Evolutionary conservation across 179 eudicot genomes (phyloP), one percentile per base, ranked within the genome.

Genomic region (Nepenthes alata): DNA sequence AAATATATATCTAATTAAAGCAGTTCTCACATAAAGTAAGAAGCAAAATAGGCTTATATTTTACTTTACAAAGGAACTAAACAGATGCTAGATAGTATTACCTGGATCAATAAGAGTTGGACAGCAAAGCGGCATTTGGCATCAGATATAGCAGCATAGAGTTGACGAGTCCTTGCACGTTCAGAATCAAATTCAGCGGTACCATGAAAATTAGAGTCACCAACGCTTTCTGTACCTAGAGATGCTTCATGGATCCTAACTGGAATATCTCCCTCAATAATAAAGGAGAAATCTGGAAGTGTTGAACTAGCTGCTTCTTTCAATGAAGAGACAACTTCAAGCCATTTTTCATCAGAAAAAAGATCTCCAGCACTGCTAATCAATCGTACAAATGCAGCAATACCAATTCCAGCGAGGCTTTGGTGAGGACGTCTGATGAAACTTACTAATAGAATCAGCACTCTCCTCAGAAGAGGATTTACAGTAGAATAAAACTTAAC

Each of bases 381-480:
- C 72, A 93, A 66, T 58, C 98, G 90, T 63, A 89, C 97, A 78
- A 81, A 90, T 65, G 97, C 97, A 73, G 95, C 95, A 76, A 93
- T 85, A 57, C 98, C 97, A 16, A 89, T 87, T 60, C 98, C 98
- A 70, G 95, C 97, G 47, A 93, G 90, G 79, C 98, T 93, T 73
- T 93, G 97, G 66, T 93, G 97, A 55, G 98, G 95, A 59, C 96
- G 95, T 52, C 82, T 83, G 58, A 89, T 87, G 70, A 93, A 93
- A 72, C 88, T 85, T 70, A 89, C 95, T 52, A 93, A 72, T 58
- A 89, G 74, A 77, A 67, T 76, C 75, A 93, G 68, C 58, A 93
- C 94, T 74, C 87, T 93, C 70, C 70, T 78, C 71, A 89, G 64
- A 69, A 93, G 94, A 65, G 97, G 97, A 65, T 78, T 82, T 5